Evolutionary conservation across 208 protist genomes (phyloP).

Genomic region (Acanthamoeba healyi): DNA sequence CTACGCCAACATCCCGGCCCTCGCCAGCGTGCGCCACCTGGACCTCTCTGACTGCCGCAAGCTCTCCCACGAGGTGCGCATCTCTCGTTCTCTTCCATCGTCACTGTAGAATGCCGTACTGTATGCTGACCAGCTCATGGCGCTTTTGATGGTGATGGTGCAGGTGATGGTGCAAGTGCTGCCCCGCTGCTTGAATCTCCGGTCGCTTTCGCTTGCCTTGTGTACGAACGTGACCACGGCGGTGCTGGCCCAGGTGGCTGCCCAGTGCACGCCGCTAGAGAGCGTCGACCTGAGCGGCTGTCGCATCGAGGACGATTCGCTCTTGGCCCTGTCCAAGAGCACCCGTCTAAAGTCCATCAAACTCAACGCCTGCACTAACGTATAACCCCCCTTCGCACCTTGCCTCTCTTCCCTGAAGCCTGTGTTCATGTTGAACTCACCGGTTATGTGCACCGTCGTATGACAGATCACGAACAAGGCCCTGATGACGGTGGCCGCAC

Average conservation of each 20-base stretch:
- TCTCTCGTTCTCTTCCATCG: neutral
- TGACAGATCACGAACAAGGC: neutral
- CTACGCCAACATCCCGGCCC: neutral
- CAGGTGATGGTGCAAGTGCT: neutral
- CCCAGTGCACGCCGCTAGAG: neutral
- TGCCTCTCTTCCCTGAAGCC: neutral
- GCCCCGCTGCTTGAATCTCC: neutral
- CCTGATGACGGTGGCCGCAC: neutral
- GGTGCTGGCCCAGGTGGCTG: neutral
- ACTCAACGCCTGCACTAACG: conserved; percentile 2
- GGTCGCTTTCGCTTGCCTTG: neutral
- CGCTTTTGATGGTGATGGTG: too few relatives aligned
- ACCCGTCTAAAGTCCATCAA: neutral
- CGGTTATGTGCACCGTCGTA: too few relatives aligned
- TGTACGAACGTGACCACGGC: neutral
- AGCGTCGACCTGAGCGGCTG: neutral
- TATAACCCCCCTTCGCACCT: neutral
- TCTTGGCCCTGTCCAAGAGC: neutral
- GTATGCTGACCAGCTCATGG: too few relatives aligned
- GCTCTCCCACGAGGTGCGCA: neutral
- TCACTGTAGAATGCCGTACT: too few relatives aligned
- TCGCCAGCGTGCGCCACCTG: neutral
- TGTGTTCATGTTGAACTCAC: too few relatives aligned
- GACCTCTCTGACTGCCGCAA: conserved; percentile 43
- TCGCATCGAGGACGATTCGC: neutral